A percentile compares a stretch with the other conserved stretches of the same genome.
These are phyloP conservation scores for Penicillium fuscoglaucum DNA, from an alignment of 2,329 filamentous ascomycete genomes.

Conservation along the genomic window DNA sequence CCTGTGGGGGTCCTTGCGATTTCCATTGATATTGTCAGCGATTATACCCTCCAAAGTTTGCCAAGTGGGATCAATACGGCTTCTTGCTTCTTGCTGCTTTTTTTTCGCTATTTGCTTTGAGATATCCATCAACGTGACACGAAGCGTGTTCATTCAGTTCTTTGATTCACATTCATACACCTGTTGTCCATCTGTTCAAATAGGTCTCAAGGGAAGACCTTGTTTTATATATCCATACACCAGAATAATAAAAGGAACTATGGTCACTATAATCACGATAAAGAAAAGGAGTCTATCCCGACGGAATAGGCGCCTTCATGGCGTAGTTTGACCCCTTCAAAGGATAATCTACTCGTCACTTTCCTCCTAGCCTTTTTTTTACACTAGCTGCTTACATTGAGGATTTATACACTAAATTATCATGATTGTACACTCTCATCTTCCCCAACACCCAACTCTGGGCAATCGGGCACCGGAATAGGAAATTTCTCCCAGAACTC, in stretches of 20 bases:
- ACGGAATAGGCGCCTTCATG: neutral
- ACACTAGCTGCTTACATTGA: neutral
- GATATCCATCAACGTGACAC: constrained; percentile 7
- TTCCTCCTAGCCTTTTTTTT: neutral
- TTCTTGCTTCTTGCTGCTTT: neutral
- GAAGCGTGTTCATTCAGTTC: neutral
- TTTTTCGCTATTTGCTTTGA: neutral
- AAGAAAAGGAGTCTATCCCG: too few relatives aligned
- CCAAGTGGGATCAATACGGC: neutral
- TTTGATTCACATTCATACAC: neutral
- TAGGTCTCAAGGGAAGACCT: neutral
- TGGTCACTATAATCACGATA: too few relatives aligned
- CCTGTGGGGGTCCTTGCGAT: neutral
- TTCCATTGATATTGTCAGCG: neutral
- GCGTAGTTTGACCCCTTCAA: neutral
- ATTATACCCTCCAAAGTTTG: neutral
- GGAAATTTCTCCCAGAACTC: neutral
- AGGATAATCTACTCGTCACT: too few relatives aligned
- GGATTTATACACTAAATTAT: neutral
- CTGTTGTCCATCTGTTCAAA: neutral
- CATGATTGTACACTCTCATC: neutral
- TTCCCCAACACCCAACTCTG: neutral
- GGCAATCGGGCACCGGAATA: neutral
- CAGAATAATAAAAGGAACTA: neutral
- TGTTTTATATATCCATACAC: neutral